Evolutionary conservation across 352 stramenopile species (phyloP).

Genomic region (Saprolegnia parasitica): DNA sequence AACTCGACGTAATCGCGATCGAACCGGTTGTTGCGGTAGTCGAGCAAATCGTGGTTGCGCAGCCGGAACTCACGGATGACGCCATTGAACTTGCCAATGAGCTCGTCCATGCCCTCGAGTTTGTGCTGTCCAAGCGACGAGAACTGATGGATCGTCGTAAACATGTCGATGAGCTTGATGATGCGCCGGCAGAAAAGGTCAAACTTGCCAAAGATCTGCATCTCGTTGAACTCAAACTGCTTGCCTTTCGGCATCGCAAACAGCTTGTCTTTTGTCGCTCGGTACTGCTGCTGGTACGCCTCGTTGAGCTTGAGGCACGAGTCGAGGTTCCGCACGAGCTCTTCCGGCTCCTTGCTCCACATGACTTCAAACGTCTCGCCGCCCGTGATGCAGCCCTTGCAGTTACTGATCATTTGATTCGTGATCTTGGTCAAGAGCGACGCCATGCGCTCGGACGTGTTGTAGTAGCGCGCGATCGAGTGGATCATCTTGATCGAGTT

Average conservation of each 20-base stretch:
- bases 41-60: slow-evolving; percentile 94
- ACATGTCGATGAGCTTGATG: slow-evolving; percentile 99
- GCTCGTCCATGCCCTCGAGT: slow-evolving; percentile 87
- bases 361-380: slow-evolving; percentile 86
- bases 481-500: slow-evolving; percentile 99
- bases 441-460: slow-evolving; percentile 96
- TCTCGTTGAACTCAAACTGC: slow-evolving; percentile 98
- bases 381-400: slow-evolving; percentile 91
- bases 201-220: slow-evolving; percentile 99
- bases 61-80: slow-evolving; percentile 97
- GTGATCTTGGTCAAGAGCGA: slow-evolving; percentile 98
- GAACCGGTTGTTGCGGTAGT: slow-evolving; percentile 99
- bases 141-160: slow-evolving; percentile 97
- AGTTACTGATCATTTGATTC: slow-evolving; percentile 98
- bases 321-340: slow-evolving; percentile 93
- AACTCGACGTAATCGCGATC: slow-evolving; percentile 96
- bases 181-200: slow-evolving; percentile 96
- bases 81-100: slow-evolving; percentile 92
- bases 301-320: slow-evolving; percentile 97
- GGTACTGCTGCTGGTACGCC: slow-evolving; percentile 98
- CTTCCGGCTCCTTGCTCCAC: slow-evolving; percentile 93
- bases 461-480: slow-evolving; percentile 98
- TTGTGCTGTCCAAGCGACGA: slow-evolving; percentile 89
- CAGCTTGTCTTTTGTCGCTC: slow-evolving; percentile 96
- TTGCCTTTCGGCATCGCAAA: slow-evolving; percentile 94